Percentiles rank a stretch among this genome's conserved stretches.
Evolutionary conservation across 176 grass and related monocot species (phyloP).

Genomic region (Aegilops longissima): DNA sequence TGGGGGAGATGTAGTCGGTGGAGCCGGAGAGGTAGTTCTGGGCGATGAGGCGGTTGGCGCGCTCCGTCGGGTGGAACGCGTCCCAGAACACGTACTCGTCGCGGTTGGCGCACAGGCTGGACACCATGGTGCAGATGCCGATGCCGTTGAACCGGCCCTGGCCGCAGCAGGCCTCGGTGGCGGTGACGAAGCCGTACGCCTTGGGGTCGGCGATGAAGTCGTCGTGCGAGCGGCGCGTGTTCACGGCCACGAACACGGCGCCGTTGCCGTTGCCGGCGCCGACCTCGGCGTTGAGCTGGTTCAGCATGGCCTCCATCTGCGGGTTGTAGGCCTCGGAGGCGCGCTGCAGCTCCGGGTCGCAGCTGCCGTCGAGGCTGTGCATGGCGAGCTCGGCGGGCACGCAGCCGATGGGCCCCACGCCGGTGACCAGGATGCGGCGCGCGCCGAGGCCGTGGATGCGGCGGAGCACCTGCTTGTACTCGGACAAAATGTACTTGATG

Average conservation of each 20-base stretch:
- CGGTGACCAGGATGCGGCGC: conserved; percentile 67
- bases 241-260: conserved; percentile 51
- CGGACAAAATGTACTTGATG: conserved; percentile 61
- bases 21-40: conserved; percentile 48
- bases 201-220: conserved; percentile 68
- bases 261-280: conserved; percentile 15
- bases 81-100: conserved; percentile 87
- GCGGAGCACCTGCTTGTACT: conserved; percentile 70
- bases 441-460: conserved; percentile 53
- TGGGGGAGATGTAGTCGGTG: conserved; percentile 55
- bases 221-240: conserved; percentile 57
- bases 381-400: conserved; percentile 80
- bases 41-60: conserved; percentile 72
- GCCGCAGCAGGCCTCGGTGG: conserved; percentile 76
- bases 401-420: conserved; percentile 78
- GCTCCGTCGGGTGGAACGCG: conserved; percentile 83
- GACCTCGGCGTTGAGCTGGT: conserved; percentile 41
- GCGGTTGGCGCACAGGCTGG: conserved; percentile 61
- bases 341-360: conserved; percentile 76
- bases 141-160: conserved; percentile 79
- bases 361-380: conserved; percentile 61
- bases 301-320: conserved; percentile 36
- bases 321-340: conserved; percentile 76
- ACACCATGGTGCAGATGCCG: conserved; percentile 70
- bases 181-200: conserved; percentile 50